These are phyloP conservation scores for Eutreptiella sp. DNA, from an alignment of 208 protist species.

Conservation along the genomic window DNA sequence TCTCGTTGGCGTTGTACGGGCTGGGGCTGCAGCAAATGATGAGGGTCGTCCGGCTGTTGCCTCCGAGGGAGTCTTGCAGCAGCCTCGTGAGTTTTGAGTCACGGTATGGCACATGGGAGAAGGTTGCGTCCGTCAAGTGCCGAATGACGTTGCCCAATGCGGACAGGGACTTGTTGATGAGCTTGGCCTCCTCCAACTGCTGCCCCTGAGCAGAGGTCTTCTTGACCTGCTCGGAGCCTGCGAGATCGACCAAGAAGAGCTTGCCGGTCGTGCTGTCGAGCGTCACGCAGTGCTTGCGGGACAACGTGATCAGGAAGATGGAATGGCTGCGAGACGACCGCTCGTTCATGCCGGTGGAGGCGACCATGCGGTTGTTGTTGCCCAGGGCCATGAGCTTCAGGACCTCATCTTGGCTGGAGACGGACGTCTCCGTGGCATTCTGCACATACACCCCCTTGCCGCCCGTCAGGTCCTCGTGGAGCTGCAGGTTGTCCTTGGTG, in stretches of 20 bases:
- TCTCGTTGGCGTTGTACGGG: slow-evolving; percentile 29
- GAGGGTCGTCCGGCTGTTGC: slow-evolving; percentile 44
- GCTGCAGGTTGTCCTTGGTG: slow-evolving; percentile 16
- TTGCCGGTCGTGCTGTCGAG: slow-evolving; percentile 61
- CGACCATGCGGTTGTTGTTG: slow-evolving; percentile 43
- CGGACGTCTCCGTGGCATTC: slow-evolving; percentile 44
- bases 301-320: slow-evolving; percentile 84
- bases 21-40: slow-evolving; percentile 28
- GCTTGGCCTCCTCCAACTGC: slow-evolving; percentile 43
- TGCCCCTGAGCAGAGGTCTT: slow-evolving; percentile 31
- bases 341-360: slow-evolving; percentile 90
- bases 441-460: slow-evolving; percentile 28
- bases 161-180: slow-evolving; percentile 42
- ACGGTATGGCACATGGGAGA: slow-evolving; percentile 58
- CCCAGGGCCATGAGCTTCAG: slow-evolving; percentile 37
- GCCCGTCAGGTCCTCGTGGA: slow-evolving; percentile 32
- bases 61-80: slow-evolving; percentile 61
- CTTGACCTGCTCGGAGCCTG: slow-evolving; percentile 48
- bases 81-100: slow-evolving; percentile 53
- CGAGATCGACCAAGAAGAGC: slow-evolving; percentile 65
- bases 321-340: slow-evolving; percentile 91
- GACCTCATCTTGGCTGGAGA: slow-evolving; percentile 38
- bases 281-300: slow-evolving; percentile 58
- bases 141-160: slow-evolving; percentile 66
- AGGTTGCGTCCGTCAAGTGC: slow-evolving; percentile 32